Evolutionary conservation across 257 asterid species (phyloP).

Genomic region (Haberlea rhodopensis): DNA sequence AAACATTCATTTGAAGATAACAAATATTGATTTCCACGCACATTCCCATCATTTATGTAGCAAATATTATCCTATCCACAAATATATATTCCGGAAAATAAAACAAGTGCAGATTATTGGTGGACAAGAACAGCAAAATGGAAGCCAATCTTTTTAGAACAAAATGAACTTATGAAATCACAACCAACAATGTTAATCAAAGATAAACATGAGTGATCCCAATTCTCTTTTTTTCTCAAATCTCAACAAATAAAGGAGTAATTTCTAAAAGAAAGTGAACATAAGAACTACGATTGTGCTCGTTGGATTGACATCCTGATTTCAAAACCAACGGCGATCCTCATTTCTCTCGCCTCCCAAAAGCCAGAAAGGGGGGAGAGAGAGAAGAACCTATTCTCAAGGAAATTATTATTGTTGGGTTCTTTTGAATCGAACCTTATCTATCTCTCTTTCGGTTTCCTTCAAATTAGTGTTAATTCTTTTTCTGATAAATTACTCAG

Average conservation of each 20-base stretch:
- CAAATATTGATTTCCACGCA: no score
- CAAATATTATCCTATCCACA: background rate
- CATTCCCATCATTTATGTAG: no score
- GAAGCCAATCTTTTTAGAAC: background rate
- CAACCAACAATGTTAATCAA: background rate
- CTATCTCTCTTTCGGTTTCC: conserved; percentile 5
- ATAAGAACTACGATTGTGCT: no score
- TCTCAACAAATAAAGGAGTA: background rate
- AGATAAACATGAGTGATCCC: no score
- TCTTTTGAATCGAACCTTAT: conserved; percentile 28
- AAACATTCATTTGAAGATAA: no score
- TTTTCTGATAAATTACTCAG: conserved; percentile 9
- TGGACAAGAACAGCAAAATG: background rate
- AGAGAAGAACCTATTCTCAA: conserved; percentile 27
- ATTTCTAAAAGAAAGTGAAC: no score
- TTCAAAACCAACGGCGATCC: conserved; percentile 43
- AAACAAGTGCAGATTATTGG: background rate
- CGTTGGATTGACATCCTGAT: conserved; percentile 43
- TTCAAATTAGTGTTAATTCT: conserved; percentile 28
- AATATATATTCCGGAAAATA: background rate
- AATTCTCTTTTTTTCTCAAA: background rate
- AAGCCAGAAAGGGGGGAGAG: conserved; percentile 18
- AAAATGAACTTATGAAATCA: no score
- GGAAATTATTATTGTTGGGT: conserved; percentile 24
- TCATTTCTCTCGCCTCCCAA: conserved; percentile 38